phyloP scores from a whole-genome alignment of 2,329 filamentous ascomycete species.

The Fonsecaea pugnacius region DNA sequence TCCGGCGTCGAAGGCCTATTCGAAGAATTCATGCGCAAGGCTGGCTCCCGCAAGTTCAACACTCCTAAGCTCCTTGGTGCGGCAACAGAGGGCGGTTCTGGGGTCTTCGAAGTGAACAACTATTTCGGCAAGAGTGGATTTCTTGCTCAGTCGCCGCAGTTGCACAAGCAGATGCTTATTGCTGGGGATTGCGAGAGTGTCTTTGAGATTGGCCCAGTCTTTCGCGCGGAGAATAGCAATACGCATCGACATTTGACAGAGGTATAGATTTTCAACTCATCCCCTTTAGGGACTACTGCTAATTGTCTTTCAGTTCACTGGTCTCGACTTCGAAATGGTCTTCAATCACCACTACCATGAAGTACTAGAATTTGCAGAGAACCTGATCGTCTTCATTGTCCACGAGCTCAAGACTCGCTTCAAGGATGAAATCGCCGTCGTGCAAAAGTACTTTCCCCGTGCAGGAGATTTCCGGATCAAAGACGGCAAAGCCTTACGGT shows the following conservation, averaged over 20 bases:
- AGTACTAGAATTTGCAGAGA: conserved; percentile 55
- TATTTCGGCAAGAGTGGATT: conserved; percentile 86
- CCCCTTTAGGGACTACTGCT: conserved; percentile 19
- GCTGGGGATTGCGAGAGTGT: conserved; percentile 66
- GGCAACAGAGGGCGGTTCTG: conserved; percentile 88
- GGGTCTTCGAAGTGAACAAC: conserved; percentile 78
- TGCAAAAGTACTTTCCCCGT: conserved; percentile 56
- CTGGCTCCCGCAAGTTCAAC: conserved; percentile 81
- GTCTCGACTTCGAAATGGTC: conserved; percentile 59
- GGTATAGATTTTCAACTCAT: conserved; percentile 41
- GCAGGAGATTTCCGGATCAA: conserved; percentile 57
- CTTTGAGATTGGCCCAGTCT: conserved; percentile 69
- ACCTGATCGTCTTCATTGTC: conserved; percentile 56
- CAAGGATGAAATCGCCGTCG: conserved; percentile 50
- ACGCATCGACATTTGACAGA: conserved; percentile 70
- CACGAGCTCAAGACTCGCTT: conserved; percentile 51
- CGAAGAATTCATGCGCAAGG: conserved; percentile 74
- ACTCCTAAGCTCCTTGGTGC: conserved; percentile 87
- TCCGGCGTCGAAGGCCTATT: conserved; percentile 72
- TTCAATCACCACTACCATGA: conserved; percentile 58
- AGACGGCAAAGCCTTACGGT: conserved; percentile 53
- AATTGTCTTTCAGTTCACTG: conserved; percentile 49
- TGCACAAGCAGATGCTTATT: conserved; percentile 72
- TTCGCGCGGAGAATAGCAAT: conserved; percentile 71
- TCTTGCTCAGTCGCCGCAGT: conserved; percentile 67